Evolutionary conservation across 78 protist genomes (phyloP).

Genomic region (Andalucia godoyi): DNA sequence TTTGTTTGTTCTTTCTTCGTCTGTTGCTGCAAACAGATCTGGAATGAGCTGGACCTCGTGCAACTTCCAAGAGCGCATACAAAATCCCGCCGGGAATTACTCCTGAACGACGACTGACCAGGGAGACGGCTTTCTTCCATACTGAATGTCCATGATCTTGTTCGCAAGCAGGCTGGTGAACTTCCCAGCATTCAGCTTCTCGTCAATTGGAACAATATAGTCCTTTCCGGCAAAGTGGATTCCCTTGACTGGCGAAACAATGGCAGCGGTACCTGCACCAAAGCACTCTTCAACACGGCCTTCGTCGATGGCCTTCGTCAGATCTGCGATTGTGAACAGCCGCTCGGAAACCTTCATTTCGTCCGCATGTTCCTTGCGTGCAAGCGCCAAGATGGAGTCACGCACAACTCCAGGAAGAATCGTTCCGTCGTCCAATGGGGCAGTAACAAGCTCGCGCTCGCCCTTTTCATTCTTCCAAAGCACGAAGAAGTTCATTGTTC

Average conservation of each 20-base stretch:
- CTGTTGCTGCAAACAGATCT: too few relatives aligned
- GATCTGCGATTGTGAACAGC: constrained; percentile 63
- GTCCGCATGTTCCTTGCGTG: constrained; percentile 42
- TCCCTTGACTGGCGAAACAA: constrained; percentile 72
- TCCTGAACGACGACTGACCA: too few relatives aligned
- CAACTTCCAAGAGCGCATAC: too few relatives aligned
- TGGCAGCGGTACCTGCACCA: constrained; percentile 96
- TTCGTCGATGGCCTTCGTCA: constrained; percentile 53
- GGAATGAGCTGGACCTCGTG: too few relatives aligned
- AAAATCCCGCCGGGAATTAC: too few relatives aligned
- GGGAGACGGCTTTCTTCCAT: too few relatives aligned
- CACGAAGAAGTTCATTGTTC: constrained; percentile 93
- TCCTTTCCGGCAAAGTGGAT: constrained; percentile 59
- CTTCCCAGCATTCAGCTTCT: not conserved
- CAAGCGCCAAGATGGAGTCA: constrained; percentile 68
- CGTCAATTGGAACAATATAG: not conserved
- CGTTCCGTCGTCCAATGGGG: constrained; percentile 78
- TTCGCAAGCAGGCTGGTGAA: constrained; percentile 1
- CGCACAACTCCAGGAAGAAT: constrained; percentile 97
- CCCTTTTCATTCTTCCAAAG: constrained; percentile 69
- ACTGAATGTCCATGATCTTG: constrained; percentile 3
- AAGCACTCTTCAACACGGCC: constrained; percentile 77
- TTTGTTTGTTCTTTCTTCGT: too few relatives aligned
- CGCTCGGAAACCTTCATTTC: constrained; percentile 80
- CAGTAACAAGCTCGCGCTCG: constrained; percentile 24